Evolutionary conservation across 2,329 filamentous ascomycete species (phyloP).

Genomic region (Fusarium tuaranense): DNA sequence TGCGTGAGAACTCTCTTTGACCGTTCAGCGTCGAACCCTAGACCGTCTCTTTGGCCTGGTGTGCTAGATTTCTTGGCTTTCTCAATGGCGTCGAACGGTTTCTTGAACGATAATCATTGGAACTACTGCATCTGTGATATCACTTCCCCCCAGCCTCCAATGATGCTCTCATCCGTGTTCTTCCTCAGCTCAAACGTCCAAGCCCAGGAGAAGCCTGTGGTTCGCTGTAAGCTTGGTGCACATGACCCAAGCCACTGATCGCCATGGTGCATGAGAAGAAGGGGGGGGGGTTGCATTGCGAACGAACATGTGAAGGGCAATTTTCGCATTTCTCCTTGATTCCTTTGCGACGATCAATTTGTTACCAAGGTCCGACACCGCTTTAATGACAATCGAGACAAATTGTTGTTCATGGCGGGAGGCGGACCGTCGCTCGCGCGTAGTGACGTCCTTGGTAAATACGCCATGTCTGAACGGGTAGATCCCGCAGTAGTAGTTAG

Average conservation of each 20-base stretch:
- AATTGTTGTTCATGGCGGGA: neutral
- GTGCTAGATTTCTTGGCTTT: neutral
- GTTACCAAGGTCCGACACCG: slow-evolving; percentile 10
- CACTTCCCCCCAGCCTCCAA: neutral
- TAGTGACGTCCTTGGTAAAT: neutral
- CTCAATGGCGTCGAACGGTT: neutral
- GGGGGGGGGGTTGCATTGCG: slow-evolving; percentile 15
- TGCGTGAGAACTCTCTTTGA: neutral
- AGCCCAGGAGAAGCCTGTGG: neutral
- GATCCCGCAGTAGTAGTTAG: neutral
- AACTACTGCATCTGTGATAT: neutral
- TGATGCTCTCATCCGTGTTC: neutral
- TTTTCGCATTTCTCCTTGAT: slow-evolving; percentile 19
- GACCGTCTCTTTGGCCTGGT: neutral
- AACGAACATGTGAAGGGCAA: slow-evolving; percentile 31
- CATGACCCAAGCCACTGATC: slow-evolving; percentile 37
- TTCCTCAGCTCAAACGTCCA: neutral
- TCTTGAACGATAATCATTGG: neutral
- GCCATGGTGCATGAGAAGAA: slow-evolving; percentile 24
- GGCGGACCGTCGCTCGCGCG: neutral
- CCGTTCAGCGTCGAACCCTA: too few relatives aligned
- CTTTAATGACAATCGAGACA: neutral
- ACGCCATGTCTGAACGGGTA: neutral
- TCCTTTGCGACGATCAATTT: neutral
- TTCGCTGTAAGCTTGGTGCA: slow-evolving; percentile 10